A percentile compares a stretch with the other conserved stretches of the same genome.
Conservation (phyloP, 2,329 filamentous ascomycete species). For the Fusarium subglutinans region DNA sequence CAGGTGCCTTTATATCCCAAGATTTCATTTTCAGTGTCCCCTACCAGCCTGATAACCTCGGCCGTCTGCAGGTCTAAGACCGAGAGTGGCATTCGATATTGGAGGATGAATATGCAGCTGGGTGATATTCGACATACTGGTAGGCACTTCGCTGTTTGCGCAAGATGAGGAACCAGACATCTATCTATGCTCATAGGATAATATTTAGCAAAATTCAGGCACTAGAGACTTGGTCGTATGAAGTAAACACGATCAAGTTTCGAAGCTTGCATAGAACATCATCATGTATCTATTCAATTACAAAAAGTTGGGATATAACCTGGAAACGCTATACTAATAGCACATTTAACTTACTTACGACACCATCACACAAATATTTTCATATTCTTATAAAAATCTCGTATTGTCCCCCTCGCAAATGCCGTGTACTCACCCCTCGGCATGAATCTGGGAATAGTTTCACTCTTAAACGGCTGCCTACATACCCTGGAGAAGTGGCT, state of each 20-base stretch:
- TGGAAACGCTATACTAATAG: accelerated
- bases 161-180: background rate
- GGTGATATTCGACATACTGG: background rate
- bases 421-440: accelerated
- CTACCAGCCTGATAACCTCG: accelerated
- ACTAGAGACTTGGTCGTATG: accelerated
- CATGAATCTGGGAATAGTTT: background rate
- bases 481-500: background rate
- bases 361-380: accelerated
- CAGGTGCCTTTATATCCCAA: accelerated
- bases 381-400: accelerated
- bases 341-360: background rate
- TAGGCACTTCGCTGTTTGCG: too few species aligned
- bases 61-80: accelerated
- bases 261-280: accelerated
- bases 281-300: accelerated
- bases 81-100: background rate
- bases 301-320: background rate
- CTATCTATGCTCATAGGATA: accelerated
- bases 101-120: background rate
- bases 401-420: too few species aligned
- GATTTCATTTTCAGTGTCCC: accelerated
- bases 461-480: background rate
- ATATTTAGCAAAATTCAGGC: accelerated
- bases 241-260: accelerated